Evolutionary conservation across 1,284 basidiomycete species (phyloP).

Genomic region (Pholiota adiposa): DNA sequence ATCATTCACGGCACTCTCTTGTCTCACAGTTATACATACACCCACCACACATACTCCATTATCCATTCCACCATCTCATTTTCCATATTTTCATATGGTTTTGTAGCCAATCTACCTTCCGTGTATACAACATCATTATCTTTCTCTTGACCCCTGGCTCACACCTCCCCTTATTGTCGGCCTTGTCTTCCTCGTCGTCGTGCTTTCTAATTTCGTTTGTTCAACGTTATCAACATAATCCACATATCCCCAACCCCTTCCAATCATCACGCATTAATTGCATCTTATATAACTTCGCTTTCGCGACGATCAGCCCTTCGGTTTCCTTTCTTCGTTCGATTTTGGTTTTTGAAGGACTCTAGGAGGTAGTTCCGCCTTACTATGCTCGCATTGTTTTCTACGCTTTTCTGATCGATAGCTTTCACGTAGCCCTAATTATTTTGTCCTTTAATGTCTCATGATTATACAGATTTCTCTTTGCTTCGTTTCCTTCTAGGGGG

Average conservation of each 20-base stretch:
- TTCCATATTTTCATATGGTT: not conserved
- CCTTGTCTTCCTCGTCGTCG: not conserved
- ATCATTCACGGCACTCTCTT: not conserved
- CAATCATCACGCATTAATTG: not conserved
- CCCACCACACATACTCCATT: not conserved
- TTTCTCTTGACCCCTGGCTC: not conserved
- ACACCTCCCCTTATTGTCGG: not conserved
- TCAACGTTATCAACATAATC: not conserved
- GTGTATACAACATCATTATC: conserved; percentile 2
- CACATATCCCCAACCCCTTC: not conserved
- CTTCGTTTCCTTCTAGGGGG: too few relatives aligned
- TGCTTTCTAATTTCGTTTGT: not conserved
- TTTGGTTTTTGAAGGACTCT: not conserved
- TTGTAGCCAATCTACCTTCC: not conserved
- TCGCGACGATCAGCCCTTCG: too few relatives aligned
- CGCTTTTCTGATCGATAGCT: not conserved
- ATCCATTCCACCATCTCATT: not conserved
- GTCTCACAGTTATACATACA: not conserved
- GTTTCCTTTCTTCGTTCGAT: not conserved
- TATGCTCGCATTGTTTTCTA: not conserved
- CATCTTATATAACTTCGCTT: not conserved
- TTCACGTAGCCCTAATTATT: not conserved
- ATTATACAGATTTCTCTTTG: not conserved
- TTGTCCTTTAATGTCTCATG: not conserved
- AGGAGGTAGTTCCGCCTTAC: not conserved